A percentile compares a stretch with the other conserved stretches of the same genome.
These are phyloP conservation scores for Tardiomyces depauwii DNA, from an alignment of 1,139 yeast genomes.

Conservation along the genomic window DNA sequence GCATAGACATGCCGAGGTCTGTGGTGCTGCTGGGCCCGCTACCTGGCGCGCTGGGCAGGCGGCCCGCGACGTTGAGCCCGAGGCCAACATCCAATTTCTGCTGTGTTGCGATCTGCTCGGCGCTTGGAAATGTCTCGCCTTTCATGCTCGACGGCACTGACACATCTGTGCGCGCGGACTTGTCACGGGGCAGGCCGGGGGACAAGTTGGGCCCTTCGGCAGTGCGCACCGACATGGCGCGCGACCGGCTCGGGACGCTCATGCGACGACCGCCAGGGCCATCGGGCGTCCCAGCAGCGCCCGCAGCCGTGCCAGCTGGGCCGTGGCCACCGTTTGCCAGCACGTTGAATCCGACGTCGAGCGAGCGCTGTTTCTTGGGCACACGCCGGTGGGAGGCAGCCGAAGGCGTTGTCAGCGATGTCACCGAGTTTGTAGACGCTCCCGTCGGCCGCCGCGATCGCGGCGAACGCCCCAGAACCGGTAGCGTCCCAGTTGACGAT, in stretches of 20 bases:
- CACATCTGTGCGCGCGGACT: neutral
- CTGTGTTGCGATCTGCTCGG: neutral
- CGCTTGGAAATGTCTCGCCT: neutral
- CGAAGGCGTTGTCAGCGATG: neutral
- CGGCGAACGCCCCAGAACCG: neutral
- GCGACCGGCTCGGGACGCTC: slow-evolving; percentile 3
- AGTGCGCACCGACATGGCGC: slow-evolving; percentile 2
- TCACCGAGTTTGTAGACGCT: slow-evolving; percentile 1
- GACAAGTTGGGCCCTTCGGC: slow-evolving; percentile 2
- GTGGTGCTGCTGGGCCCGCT: neutral
- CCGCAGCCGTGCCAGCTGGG: neutral
- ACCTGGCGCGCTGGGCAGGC: neutral
- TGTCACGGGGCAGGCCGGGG: neutral
- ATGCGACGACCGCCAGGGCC: slow-evolving; percentile 1
- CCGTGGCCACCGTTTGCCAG: neutral
- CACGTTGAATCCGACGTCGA: slow-evolving; percentile 8
- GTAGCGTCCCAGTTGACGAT: neutral
- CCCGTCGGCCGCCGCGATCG: neutral
- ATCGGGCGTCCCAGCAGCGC: neutral
- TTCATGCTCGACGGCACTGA: neutral
- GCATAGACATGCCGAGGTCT: neutral
- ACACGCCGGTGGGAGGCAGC: slow-evolving; percentile 2
- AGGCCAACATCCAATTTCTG: neutral
- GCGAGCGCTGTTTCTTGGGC: slow-evolving; percentile 11
- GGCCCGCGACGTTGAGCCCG: neutral